Base-by-base conservation (phyloP, 768 basidiomycete species). In the Rhodotorula paludigena region DNA sequence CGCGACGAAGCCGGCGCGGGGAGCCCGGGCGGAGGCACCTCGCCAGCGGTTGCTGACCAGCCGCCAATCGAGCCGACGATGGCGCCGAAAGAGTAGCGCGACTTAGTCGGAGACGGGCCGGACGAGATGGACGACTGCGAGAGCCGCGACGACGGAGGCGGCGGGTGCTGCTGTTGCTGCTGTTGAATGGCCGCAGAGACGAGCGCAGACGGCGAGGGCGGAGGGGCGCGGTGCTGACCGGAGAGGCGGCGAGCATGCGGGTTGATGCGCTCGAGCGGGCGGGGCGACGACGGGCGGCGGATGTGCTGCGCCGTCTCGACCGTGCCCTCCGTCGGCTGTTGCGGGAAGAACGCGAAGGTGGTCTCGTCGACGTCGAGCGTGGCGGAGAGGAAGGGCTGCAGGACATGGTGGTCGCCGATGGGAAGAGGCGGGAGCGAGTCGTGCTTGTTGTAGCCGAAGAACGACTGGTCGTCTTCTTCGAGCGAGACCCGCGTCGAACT, bases 361-460 rank as follows among this genome's bases (percentile, higher is more conserved):
- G 61, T 58, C 42, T 73, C 72, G 48, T 73, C 72, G 66, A 70
- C 48, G 32, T 66, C 66, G 60, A 73, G 68, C 32, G 60, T 64
- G 32, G 68, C 63, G 15, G 62, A 39, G 33, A 73, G 64, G 68
- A 73, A 66, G 1, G 72, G 67, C 41, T 67, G 71, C 35, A 73
- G 64, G 58, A 66, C 63, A 45, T 63, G 54, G 47, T 48, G n/a
- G 23, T 60, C 58, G 44, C 60, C 49, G 57, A 69, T 60, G 2
- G 68, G 72, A 2, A 67, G 72, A 2, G 72, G 55, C 18, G 72
- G 68, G 12, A 73, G 68, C 36, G 72, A 73, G 57, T 64, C 60
- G 72, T 73, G 72, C 60, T 68, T 69, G 61, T 69, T 63, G 72
- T 66, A 63, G 33, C 67, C 68, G 47, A 73, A 73, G 65, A 73